These are phyloP conservation scores for Tephrocybe rancida DNA, from an alignment of 768 basidiomycete species.

Conservation along the genomic window DNA sequence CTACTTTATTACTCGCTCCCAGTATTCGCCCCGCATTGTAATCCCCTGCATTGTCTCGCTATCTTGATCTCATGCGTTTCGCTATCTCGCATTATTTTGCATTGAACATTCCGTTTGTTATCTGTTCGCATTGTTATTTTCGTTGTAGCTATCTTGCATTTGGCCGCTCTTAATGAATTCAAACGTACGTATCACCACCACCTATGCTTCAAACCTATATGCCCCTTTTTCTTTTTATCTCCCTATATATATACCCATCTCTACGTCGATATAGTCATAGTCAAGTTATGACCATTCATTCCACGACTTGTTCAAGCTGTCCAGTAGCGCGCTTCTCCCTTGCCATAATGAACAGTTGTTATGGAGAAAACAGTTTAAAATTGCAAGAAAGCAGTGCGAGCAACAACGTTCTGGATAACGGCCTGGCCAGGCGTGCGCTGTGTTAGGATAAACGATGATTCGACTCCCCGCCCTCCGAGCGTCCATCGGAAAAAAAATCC, in stretches of 20 bases:
- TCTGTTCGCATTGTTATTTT: constrained; percentile 7
- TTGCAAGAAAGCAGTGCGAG: too few species aligned
- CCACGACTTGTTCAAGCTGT: neutral
- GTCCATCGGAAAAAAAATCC: too few species aligned
- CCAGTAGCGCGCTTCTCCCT: neutral
- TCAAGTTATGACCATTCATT: neutral
- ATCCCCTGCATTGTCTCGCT: constrained; percentile 4
- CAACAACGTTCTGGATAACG: too few species aligned
- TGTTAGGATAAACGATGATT: too few species aligned
- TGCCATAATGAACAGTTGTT: neutral
- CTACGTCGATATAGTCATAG: neutral
- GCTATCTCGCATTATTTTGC: constrained; percentile 10
- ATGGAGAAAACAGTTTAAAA: too few species aligned
- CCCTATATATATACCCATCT: neutral
- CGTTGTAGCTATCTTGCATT: constrained; percentile 21
- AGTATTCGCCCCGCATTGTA: constrained; percentile 17
- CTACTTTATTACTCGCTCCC: constrained; percentile 14
- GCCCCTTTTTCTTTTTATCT: neutral
- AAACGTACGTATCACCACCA: constrained; percentile 12
- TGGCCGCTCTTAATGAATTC: constrained; percentile 12
- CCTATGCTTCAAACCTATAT: constrained; percentile 12
- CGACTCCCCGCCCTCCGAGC: too few species aligned
- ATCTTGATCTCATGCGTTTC: neutral
- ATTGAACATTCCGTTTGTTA: constrained; percentile 9
- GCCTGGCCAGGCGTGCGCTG: too few species aligned